Evolutionary conservation across 2,329 filamentous ascomycete genomes (phyloP).

Genomic region (Fusarium graminum): DNA sequence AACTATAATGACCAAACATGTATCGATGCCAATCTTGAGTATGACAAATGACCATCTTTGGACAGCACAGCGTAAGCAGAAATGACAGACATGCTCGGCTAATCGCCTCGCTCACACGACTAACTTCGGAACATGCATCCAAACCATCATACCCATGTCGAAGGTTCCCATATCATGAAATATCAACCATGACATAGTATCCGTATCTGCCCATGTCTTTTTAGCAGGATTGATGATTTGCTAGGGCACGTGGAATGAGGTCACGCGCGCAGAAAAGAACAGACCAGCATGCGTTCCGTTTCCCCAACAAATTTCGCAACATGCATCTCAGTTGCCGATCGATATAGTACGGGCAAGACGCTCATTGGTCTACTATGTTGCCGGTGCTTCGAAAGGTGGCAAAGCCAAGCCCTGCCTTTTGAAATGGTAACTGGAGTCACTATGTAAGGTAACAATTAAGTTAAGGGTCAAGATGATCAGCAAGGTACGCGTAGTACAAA

Average conservation of each 20-base stretch:
- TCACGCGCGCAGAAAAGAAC: constrained; percentile 39
- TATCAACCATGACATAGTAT: not conserved
- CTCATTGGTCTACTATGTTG: constrained; percentile 34
- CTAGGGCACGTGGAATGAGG: constrained; percentile 36
- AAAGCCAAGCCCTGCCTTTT: constrained; percentile 18
- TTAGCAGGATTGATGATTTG: constrained; percentile 1
- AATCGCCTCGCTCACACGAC: constrained; percentile 20
- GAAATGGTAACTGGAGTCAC: not conserved
- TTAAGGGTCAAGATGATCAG: constrained; percentile 19
- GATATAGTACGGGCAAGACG: constrained; percentile 31
- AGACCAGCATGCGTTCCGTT: constrained; percentile 35
- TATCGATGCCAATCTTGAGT: constrained; percentile 27
- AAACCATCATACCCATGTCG: too few relatives aligned
- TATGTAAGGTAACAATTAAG: constrained; percentile 5
- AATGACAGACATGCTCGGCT: constrained; percentile 27
- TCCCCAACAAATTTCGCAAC: constrained; percentile 43
- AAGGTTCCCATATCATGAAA: constrained; percentile 6
- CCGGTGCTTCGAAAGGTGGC: constrained; percentile 27
- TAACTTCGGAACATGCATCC: not conserved
- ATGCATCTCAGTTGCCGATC: constrained; percentile 36
- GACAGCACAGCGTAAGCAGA: constrained; percentile 3
- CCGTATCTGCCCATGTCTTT: not conserved
- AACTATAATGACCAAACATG: not conserved
- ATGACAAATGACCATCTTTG: constrained; percentile 29
- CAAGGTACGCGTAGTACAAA: constrained; percentile 16